phyloP scores from a whole-genome alignment of 495 filamentous ascomycete genomes.

The Staphylotrichum longicolle region DNA sequence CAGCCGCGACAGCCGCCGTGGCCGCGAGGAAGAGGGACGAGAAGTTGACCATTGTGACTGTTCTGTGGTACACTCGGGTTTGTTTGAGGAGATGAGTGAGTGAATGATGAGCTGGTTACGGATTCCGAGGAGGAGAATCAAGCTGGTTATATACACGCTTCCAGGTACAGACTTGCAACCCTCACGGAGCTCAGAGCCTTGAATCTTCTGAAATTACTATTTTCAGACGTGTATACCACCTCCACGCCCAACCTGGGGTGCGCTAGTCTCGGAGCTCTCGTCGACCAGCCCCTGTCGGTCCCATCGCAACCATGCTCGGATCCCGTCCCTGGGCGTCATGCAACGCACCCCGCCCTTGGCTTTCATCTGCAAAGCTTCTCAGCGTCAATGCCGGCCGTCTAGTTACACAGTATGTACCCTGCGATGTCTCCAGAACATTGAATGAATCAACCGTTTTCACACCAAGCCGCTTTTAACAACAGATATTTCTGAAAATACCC shows the following conservation, averaged over 20 bases:
- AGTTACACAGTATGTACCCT: too few relatives aligned
- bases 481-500: too few relatives aligned
- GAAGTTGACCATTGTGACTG: slow-evolving; percentile 46
- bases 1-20: slow-evolving; percentile 34
- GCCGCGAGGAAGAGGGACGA: slow-evolving; percentile 43
- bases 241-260: background rate
- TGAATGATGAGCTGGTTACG: background rate
- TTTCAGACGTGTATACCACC: background rate
- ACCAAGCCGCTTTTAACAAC: too few relatives aligned
- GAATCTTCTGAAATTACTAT: background rate
- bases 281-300: background rate
- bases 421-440: too few relatives aligned
- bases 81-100: background rate
- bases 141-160: slow-evolving; percentile 8
- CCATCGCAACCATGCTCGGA: slow-evolving; percentile 1
- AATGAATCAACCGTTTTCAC: too few relatives aligned
- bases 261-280: background rate
- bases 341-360: slow-evolving; percentile 14
- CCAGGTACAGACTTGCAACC: background rate
- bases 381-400: background rate
- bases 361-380: background rate
- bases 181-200: background rate
- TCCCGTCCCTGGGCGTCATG: slow-evolving; percentile 7
- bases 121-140: background rate
- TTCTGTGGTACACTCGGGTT: slow-evolving; percentile 1